Base-by-base conservation (phyloP, 176 grass and related monocot genomes). In the Chrysopogon serrulatus region DNA sequence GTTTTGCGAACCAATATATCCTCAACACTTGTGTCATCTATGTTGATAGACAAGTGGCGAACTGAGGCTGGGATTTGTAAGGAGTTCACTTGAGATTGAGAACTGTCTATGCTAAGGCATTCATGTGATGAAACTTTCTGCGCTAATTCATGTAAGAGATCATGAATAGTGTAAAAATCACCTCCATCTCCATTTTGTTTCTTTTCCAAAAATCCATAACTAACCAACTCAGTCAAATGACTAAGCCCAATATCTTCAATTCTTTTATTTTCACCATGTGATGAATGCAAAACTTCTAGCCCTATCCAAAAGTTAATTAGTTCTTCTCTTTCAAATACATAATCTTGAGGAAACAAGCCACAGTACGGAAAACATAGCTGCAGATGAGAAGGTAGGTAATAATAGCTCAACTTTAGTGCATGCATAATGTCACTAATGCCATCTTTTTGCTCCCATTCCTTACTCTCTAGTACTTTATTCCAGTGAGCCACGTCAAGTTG, bases 391-490 rank as follows among this genome's bases (percentile, higher is more conserved):
- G 76, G 53, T 18, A 81, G 68, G 35, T 79, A 68, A 7, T 67
- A 13, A 65, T 89, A 89, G 17, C 82, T 81, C 12, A 85, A 23
- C 67, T 74, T 79, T 2, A 89, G 56, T 40, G 63, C 84, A 15
- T 64, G 74, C 84, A 86, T 79, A 27, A 79, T 79, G 6, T 73
- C 83, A 45, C 60, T 21, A 1, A 32, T 5, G 0, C 4, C 32
- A 0, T 10, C 0, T 0, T 19, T 26, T 18, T 18, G 64, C 36
- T 66, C 53, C 83, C 83, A 86, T 43, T 65, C 49, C 26, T 56
- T 48, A 17, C 66, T 86, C 15, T 70, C 70, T 33, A 35, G 2
- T 24, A 79, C 73, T 43, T n/a, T 53, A 27, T 10, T 78, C 63
- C 83, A 86, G 15, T 86, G 36, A 16, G 9, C 67, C 23, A 56